Conservation (phyloP, 345 rosid species). For the Syzygium grande region DNA sequence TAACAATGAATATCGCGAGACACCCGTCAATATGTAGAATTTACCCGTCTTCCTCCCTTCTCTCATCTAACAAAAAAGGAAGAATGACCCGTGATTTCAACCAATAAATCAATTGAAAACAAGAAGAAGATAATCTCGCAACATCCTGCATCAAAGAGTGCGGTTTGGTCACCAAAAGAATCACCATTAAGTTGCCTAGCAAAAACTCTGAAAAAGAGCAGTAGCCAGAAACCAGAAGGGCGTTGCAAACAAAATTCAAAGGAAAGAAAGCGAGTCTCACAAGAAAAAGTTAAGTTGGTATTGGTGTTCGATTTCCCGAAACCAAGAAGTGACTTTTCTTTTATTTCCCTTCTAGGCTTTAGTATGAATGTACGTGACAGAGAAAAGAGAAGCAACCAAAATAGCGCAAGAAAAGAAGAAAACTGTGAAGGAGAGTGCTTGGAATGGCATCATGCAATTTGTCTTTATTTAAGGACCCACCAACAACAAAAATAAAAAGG, state of each 20-base stretch:
- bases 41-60: background rate
- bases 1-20: background rate
- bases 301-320: background rate
- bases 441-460: slow-evolving; percentile 27
- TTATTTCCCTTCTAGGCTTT: background rate
- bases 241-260: background rate
- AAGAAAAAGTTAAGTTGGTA: background rate
- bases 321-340: background rate
- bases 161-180: background rate
- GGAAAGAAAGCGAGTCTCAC: background rate
- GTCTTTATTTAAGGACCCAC: background rate
- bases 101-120: background rate
- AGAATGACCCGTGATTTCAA: background rate
- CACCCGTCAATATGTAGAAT: background rate
- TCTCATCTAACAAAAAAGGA: background rate
- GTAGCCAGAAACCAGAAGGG: background rate
- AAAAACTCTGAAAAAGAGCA: background rate
- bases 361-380: background rate
- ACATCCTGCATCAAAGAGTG: background rate
- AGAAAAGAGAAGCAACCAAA: background rate
- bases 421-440: slow-evolving; percentile 27
- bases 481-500: background rate
- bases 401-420: background rate
- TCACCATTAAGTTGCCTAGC: background rate
- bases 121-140: background rate